Percentiles rank a stretch among this genome's conserved stretches.
These are phyloP conservation scores for Rhynchosporium agropyri DNA, from an alignment of 2,329 filamentous ascomycete species.

Conservation along the genomic window DNA sequence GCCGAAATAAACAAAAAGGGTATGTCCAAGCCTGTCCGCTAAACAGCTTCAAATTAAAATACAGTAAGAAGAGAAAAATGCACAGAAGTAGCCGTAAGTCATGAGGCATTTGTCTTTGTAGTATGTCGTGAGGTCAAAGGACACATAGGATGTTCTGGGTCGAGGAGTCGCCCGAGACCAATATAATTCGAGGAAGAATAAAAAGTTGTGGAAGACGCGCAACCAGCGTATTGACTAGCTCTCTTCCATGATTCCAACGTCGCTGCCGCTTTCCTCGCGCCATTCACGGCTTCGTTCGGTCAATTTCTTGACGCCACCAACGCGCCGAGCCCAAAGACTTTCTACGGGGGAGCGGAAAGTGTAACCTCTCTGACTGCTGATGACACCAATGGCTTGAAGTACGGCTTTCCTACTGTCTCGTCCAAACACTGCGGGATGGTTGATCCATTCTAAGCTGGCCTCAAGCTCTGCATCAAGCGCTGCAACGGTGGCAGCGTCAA, in stretches of 20 bases:
- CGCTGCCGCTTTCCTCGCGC: slow-evolving; percentile 70
- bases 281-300: slow-evolving; percentile 87
- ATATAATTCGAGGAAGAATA: neutral
- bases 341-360: slow-evolving; percentile 92
- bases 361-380: slow-evolving; percentile 90
- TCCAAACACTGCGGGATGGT: slow-evolving; percentile 91
- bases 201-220: no score
- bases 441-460: slow-evolving; percentile 93
- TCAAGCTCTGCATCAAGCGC: slow-evolving; percentile 92
- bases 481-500: slow-evolving; percentile 78
- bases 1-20: slow-evolving; percentile 11
- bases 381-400: slow-evolving; percentile 93
- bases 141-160: slow-evolving; percentile 7
- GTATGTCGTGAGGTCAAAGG: slow-evolving; percentile 16
- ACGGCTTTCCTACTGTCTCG: slow-evolving; percentile 95
- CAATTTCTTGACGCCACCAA: slow-evolving; percentile 77
- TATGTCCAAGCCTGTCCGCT: slow-evolving; percentile 17
- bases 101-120: slow-evolving; percentile 17
- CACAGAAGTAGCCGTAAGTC: slow-evolving; percentile 19
- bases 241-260: slow-evolving; percentile 42
- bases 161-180: neutral
- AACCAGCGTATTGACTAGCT: slow-evolving; percentile 26
- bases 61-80: slow-evolving; percentile 13
- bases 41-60: slow-evolving; percentile 21
- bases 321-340: slow-evolving; percentile 82